Conservation (phyloP, 352 stramenopile genomes). For the Elongisporangium prolatum region DNA sequence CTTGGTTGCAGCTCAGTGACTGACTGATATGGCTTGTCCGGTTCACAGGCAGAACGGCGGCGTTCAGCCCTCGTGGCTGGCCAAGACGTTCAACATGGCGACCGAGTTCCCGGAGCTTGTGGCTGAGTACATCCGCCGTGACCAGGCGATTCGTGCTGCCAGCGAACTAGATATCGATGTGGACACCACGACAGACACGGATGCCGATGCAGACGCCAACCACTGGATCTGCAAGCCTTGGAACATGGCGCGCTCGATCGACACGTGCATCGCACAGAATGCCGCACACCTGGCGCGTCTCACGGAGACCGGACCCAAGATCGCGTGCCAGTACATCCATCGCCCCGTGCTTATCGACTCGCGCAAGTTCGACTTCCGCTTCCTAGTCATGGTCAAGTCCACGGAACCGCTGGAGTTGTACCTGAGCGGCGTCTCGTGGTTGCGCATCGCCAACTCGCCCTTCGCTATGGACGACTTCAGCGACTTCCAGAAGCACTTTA, state of each 20-base stretch:
- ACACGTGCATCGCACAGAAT: conserved; percentile 47
- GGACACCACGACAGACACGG: neutral
- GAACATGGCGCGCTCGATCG: conserved; percentile 58
- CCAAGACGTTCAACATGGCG: conserved; percentile 53
- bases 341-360: conserved; percentile 47
- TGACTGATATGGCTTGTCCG: neutral
- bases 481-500: conserved; percentile 58
- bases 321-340: conserved; percentile 55
- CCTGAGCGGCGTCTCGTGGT: conserved; percentile 44
- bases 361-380: conserved; percentile 58
- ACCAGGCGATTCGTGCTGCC: conserved; percentile 20
- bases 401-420: conserved; percentile 45
- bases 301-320: conserved; percentile 44
- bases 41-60: conserved; percentile 30
- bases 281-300: conserved; percentile 36
- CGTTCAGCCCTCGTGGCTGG: conserved; percentile 33
- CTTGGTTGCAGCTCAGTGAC: conserved; percentile 1
- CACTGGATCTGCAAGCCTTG: conserved; percentile 62
- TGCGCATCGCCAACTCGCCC: conserved; percentile 52
- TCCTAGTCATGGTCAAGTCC: conserved; percentile 51
- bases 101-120: conserved; percentile 51
- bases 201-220: conserved; percentile 15
- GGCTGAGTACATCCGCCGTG: conserved; percentile 33
- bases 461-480: conserved; percentile 56
- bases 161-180: conserved; percentile 24